phyloP scores from a whole-genome alignment of 371 early-diverging fungal species.

The Rhizopus delemar region DNA sequence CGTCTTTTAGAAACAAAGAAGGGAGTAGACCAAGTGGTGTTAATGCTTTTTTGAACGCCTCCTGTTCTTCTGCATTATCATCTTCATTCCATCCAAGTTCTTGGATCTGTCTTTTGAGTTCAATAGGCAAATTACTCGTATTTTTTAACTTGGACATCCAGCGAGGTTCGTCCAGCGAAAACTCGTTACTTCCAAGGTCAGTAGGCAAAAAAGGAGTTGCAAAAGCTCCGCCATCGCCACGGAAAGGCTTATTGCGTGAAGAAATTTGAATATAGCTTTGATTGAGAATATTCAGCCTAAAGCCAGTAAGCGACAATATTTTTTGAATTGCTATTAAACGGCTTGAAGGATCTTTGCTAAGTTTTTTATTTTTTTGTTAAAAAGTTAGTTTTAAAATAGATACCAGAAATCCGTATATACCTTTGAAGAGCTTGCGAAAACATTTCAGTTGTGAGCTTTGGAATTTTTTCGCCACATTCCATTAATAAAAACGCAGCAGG shows the following conservation, averaged over 20 bases:
- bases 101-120: conserved; percentile 62
- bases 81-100: conserved; percentile 67
- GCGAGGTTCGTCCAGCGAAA: conserved; percentile 62
- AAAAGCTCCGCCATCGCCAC: conserved; percentile 52
- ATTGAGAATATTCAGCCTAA: conserved; percentile 54
- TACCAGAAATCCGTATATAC: conserved; percentile 21
- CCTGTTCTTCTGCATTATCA: conserved; percentile 56
- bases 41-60: conserved; percentile 49
- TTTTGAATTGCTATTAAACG: conserved; percentile 51
- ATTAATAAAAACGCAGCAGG: conserved; percentile 62
- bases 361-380: not conserved
- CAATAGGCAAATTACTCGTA: conserved; percentile 58
- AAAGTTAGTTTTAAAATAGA: too few relatives aligned
- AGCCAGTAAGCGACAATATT: conserved; percentile 48
- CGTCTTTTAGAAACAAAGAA: conserved; percentile 58
- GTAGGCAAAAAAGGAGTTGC: conserved; percentile 63
- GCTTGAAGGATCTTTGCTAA: conserved; percentile 51
- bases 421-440: conserved; percentile 51
- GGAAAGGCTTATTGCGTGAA: conserved; percentile 57
- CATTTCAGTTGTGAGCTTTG: conserved; percentile 44
- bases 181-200: conserved; percentile 62
- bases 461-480: conserved; percentile 65
- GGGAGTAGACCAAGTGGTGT: conserved; percentile 57
- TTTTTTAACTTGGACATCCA: conserved; percentile 62
- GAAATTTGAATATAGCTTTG: conserved; percentile 59